Conservation (phyloP, 2,329 filamentous ascomycete species). For the Colletotrichum sp. region DNA sequence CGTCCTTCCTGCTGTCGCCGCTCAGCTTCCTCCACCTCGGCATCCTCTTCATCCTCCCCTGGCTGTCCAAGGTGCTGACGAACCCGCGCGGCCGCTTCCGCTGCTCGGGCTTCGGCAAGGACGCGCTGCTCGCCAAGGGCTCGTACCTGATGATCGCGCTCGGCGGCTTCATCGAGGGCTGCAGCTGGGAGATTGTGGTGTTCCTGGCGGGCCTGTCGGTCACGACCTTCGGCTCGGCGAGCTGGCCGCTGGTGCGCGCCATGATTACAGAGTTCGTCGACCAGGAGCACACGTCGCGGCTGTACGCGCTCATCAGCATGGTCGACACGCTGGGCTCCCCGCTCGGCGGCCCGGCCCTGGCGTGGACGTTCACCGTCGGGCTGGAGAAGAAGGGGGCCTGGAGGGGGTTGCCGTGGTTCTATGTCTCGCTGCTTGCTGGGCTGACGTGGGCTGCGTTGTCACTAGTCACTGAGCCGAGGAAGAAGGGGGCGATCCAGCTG, state of each 20-base stretch:
- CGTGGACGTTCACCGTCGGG: constrained; percentile 41
- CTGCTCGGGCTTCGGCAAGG: constrained; percentile 39
- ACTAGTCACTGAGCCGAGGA: constrained; percentile 38
- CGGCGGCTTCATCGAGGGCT: constrained; percentile 36
- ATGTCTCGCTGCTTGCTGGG: constrained; percentile 34
- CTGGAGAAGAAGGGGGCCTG: constrained; percentile 37
- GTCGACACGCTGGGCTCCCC: constrained; percentile 43
- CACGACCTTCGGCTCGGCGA: constrained; percentile 40
- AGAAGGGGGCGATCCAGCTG: constrained; percentile 5
- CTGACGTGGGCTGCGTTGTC: constrained; percentile 30
- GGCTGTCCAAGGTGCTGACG: constrained; percentile 33
- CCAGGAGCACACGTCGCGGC: constrained; percentile 40
- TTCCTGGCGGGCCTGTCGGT: constrained; percentile 43
- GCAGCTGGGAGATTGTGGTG: constrained; percentile 34
- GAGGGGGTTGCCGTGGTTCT: constrained; percentile 46
- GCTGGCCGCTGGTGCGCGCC: constrained; percentile 42
- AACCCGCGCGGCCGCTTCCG: constrained; percentile 30
- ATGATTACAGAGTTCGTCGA: constrained; percentile 43
- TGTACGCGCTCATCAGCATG: constrained; percentile 46
- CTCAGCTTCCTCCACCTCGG: constrained; percentile 42
- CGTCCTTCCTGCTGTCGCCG: constrained; percentile 44
- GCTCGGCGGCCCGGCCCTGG: constrained; percentile 43
- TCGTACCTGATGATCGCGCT: constrained; percentile 37
- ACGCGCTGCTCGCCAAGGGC: constrained; percentile 36
- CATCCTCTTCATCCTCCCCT: constrained; percentile 40